Conservation (phyloP, 371 early-diverging fungal species). For the Syncephalis plumigaleata region DNA sequence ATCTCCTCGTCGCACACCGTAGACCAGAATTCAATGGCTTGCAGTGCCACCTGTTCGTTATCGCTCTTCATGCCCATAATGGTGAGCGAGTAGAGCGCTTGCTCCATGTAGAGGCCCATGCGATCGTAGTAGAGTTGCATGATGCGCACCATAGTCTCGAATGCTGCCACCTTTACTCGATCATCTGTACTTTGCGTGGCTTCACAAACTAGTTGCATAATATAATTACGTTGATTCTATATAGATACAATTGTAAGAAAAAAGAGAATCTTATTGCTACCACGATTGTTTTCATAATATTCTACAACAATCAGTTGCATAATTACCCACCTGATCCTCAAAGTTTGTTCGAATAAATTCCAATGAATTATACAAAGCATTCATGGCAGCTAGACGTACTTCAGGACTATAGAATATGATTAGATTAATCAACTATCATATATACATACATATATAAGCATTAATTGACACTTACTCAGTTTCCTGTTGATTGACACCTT, state of each 20-base stretch:
- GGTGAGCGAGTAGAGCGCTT: slow-evolving; percentile 85
- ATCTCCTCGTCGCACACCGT: slow-evolving; percentile 92
- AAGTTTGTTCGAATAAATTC: slow-evolving; percentile 87
- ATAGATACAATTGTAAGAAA: not conserved
- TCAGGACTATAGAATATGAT: slow-evolving; percentile 29
- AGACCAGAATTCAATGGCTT: slow-evolving; percentile 98
- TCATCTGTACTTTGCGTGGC: slow-evolving; percentile 64
- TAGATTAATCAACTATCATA: not conserved
- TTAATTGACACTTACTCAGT: slow-evolving; percentile 26
- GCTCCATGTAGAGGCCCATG: slow-evolving; percentile 88
- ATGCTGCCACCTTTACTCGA: slow-evolving; percentile 67
- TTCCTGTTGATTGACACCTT: slow-evolving; percentile 83
- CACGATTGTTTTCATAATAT: too few species aligned
- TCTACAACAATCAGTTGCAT: too few species aligned
- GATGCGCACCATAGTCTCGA: slow-evolving; percentile 89
- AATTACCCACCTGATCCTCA: slow-evolving; percentile 31
- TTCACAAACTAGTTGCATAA: slow-evolving; percentile 96
- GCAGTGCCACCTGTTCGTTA: slow-evolving; percentile 72
- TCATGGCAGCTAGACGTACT: slow-evolving; percentile 74
- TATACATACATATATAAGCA: not conserved
- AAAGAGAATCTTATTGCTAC: slow-evolving; percentile 5
- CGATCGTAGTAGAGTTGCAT: slow-evolving; percentile 88
- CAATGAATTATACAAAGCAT: slow-evolving; percentile 81
- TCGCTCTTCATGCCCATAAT: slow-evolving; percentile 75
- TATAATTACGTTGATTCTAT: slow-evolving; percentile 80